These are phyloP conservation scores for Coemansia sp. DNA, from an alignment of 192 early-diverging fungal genomes.

Conservation along the genomic window DNA sequence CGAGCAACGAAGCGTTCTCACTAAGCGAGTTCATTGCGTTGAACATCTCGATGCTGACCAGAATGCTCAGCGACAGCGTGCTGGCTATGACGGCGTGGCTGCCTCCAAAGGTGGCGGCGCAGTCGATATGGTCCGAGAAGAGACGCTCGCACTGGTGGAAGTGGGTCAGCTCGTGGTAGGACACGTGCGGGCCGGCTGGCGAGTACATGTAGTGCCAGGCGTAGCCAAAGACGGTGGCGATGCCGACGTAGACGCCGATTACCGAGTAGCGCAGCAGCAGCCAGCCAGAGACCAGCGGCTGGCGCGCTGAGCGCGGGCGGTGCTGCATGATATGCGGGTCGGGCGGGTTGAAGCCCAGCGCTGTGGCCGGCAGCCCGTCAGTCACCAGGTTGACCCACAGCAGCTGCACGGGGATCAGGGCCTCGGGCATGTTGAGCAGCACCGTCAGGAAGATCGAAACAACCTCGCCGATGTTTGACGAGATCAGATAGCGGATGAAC, in stretches of 20 bases:
- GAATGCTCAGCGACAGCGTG: slow-evolving; percentile 91
- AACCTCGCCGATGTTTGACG: slow-evolving; percentile 98
- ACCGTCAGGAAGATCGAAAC: slow-evolving; percentile 97
- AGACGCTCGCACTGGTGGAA: slow-evolving; percentile 87
- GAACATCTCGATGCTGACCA: slow-evolving; percentile 98
- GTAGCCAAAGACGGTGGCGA: slow-evolving; percentile 93
- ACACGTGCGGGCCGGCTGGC: slow-evolving; percentile 80
- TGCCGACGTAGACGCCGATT: slow-evolving; percentile 89
- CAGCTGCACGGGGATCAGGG: slow-evolving; percentile 95
- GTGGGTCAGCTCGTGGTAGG: slow-evolving; percentile 85
- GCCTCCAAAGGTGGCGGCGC: slow-evolving; percentile 81
- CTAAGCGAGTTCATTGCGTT: slow-evolving; percentile 97
- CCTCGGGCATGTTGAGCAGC: slow-evolving; percentile 94
- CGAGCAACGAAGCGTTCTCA: slow-evolving; percentile 92
- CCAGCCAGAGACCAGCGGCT: slow-evolving; percentile 93
- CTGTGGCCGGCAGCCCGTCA: slow-evolving; percentile 95
- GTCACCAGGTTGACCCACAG: slow-evolving; percentile 99
- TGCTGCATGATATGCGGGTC: slow-evolving; percentile 95
- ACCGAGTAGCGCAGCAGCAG: slow-evolving; percentile 94
- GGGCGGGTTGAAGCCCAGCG: slow-evolving; percentile 96
- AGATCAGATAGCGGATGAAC: slow-evolving; percentile 98
- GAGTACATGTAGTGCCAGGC: slow-evolving; percentile 99
- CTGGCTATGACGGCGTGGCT: slow-evolving; percentile 81
- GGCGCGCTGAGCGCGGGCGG: slow-evolving; percentile 79
- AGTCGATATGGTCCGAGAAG: slow-evolving; percentile 87